Base-by-base conservation (phyloP, 2,329 filamentous ascomycete species). In the Teratosphaeria gauchensis region DNA sequence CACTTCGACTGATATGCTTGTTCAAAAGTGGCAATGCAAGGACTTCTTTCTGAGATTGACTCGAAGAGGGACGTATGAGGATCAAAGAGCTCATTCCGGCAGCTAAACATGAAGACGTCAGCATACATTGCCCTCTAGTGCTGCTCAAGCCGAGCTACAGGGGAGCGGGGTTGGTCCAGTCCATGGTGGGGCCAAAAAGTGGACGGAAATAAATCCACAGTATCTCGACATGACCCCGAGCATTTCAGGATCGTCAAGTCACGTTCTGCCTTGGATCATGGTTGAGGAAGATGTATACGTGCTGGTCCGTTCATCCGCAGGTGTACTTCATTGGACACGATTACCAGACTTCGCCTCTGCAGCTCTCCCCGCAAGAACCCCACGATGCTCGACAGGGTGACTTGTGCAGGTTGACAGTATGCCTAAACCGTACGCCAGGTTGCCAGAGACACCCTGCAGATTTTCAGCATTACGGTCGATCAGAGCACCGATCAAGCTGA, bases 1-100 rank as follows among this genome's bases (percentile, higher is more conserved):
- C 60, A 64, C 56, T 21, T 38, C 59, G 60, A 57, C 16, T 4
- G 24, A 12, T 11, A 31, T 53, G 51, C 42, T 19, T 16, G 5
- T 19, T 16, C 42, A 48, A 48, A 19, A 11, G 6, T 48, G 19
- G 8, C 42, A 21, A n/a, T 48, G 19, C 42, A 21, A 21, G 3
- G 19, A 19, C 9, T 48, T n/a, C 42, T 21, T n/a, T n/a, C 5
- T 9, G 42, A 11, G 9, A 48, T 9, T 24, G n/a, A 48, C 8
- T 2, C 42, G 4, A 48, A 48, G 42, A 48, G 42, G 16, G n/a
- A 24, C 42, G 19, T 48, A 48, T 6, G 19, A 21, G 8, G n/a
- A 9, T 48, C 2, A 19, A 48, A n/a, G 38, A n/a, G 16, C 16
- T 16, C 42, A 21, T 9, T 21, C 8, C n/a, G 42, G n/a, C n/a